Base-by-base conservation (phyloP, 1,284 basidiomycete species). In the Pterulicium gracile region DNA sequence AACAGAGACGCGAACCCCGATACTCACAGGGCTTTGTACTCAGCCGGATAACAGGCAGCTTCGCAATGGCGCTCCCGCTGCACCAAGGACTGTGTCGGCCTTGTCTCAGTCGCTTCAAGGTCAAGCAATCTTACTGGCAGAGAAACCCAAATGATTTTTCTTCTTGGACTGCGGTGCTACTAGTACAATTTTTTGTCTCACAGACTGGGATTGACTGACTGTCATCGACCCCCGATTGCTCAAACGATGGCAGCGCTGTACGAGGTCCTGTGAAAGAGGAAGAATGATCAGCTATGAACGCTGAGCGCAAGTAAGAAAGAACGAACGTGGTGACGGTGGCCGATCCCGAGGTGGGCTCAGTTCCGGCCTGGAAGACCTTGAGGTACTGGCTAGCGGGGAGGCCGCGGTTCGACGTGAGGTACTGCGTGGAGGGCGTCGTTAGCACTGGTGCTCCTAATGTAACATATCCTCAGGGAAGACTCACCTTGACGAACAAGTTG, bases 401-500 rank as follows among this genome's bases (percentile, higher is more conserved):
- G 3, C 68, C 64, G 39, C 72, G 61, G 50, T 66, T 61, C 3
- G 67, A 47, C 2, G 69, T 72, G 54, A 82, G 60, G 52, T 78
- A 75, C 78, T 82, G 51, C 20, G 47, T 14, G 12, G 23, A 12
- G n/a, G n/a, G n/a, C n/a, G n/a, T n/a, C n/a, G n/a, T n/a, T n/a
- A n/a, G n/a, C n/a, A n/a, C n/a, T n/a, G n/a, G n/a, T 46, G 20
- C 36, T 23, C 39, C 13, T 34, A 22, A 13, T 12, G 40, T 21
- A 7, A 23, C 24, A 21, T 44, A 41, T 14, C 45, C 19, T 46
- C 12, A 43, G 32, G 7, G 21, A 41, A 43, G 1, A 42, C 64
- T 52, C 51, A 75, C 79, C 51, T 61, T 61, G 50, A 82, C 57
- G 70, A 82, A 83, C 3, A 52, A 34, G 48, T 71, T 72, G 40